Conservation (phyloP, 306 rosid species). For the Vigna unguiculata region DNA sequence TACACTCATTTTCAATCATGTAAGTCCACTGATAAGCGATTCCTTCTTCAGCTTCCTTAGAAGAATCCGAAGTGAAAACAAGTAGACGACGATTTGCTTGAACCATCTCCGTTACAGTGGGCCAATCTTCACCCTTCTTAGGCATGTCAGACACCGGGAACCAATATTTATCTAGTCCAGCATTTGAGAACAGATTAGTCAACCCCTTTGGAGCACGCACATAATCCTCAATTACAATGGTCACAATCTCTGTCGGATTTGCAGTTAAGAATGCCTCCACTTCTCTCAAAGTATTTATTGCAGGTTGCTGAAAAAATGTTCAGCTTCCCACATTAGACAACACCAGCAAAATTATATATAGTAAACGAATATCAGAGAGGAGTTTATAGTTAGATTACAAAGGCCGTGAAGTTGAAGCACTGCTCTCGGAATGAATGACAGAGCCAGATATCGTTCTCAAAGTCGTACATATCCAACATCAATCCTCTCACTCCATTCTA, state of each 20-base stretch:
- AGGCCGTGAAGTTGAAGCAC: conserved; percentile 96
- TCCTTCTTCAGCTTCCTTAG: conserved; percentile 95
- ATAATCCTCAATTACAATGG: conserved; percentile 89
- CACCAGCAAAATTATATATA: conserved; percentile 23
- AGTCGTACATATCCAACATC: conserved; percentile 98
- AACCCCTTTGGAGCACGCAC: conserved; percentile 87
- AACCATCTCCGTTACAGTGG: conserved; percentile 83
- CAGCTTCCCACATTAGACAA: conserved; percentile 43
- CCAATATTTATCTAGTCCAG: conserved; percentile 87
- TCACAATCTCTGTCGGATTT: conserved; percentile 86
- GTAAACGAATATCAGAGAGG: conserved; percentile 29
- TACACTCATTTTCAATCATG: conserved; percentile 94
- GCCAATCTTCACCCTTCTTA: conserved; percentile 85
- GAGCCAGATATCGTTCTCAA: conserved; percentile 89
- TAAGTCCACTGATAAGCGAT: conserved; percentile 95
- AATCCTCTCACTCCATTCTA: conserved; percentile 97
- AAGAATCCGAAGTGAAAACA: conserved; percentile 85
- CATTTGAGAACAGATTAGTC: conserved; percentile 67
- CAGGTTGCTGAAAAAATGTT: conserved; percentile 85
- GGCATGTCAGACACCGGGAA: conserved; percentile 92
- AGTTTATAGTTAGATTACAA: conserved; percentile 60
- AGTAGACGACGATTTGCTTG: conserved; percentile 83
- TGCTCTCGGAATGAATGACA: conserved; percentile 94
- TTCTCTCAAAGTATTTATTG: conserved; percentile 84
- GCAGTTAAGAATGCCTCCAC: conserved; percentile 80